phyloP scores from a whole-genome alignment of 2,329 filamentous ascomycete species.

The Fusarium nisikadoi region DNA sequence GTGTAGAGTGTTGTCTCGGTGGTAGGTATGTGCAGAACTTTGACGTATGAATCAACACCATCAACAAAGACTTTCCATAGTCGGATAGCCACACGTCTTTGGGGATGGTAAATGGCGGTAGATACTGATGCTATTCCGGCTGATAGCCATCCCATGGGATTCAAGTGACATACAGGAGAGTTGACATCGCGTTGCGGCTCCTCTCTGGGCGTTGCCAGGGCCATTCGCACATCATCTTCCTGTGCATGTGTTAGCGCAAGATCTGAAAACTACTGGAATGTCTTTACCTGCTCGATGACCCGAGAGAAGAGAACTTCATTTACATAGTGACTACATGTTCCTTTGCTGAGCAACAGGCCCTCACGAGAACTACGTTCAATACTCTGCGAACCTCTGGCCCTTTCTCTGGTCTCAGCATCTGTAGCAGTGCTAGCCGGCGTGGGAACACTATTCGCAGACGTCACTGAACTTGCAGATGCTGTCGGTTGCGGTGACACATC shows the following conservation, averaged over 20 bases:
- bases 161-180: constrained; percentile 43
- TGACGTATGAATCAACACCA: constrained; percentile 44
- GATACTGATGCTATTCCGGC: constrained; percentile 27
- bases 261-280: fast-evolving
- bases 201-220: constrained; percentile 33
- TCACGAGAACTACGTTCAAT: neutral
- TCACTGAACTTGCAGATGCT: neutral
- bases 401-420: neutral
- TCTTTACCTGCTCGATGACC: constrained; percentile 49
- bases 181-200: neutral
- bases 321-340: constrained; percentile 50
- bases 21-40: constrained; percentile 47
- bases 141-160: constrained; percentile 50
- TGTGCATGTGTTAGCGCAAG: neutral
- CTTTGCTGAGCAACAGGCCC: constrained; percentile 48
- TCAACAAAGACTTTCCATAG: constrained; percentile 48
- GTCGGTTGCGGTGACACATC: constrained; percentile 3
- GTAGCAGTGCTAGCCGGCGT: neutral
- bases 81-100: constrained; percentile 41
- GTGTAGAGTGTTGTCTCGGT: constrained; percentile 49
- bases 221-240: constrained; percentile 42
- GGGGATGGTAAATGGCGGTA: constrained; percentile 39
- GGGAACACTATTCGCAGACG: neutral
- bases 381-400: neutral
- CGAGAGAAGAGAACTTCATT: constrained; percentile 51